Evolutionary conservation across 331 rosid genomes (phyloP).

Genomic region (Arachis monticola): DNA sequence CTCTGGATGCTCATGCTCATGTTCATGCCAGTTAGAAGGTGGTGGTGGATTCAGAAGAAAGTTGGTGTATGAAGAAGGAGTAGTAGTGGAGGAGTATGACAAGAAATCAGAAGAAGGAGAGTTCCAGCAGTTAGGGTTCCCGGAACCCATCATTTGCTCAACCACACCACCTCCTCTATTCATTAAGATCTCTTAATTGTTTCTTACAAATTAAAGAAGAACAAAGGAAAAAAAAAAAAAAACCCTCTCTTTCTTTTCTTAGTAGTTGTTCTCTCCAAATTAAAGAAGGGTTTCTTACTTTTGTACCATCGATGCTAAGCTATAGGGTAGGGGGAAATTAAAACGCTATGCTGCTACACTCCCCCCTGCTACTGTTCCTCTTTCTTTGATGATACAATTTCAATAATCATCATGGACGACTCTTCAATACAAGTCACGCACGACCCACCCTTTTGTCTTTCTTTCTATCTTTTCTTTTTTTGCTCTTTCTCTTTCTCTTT

Average conservation of each 20-base stretch:
- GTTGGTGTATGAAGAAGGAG: slow-evolving; percentile 28
- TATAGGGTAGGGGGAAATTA: not conserved
- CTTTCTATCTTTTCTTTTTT: slow-evolving; percentile 34
- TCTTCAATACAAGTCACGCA: too few species aligned
- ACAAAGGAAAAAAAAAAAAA: not conserved
- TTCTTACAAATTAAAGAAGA: too few species aligned
- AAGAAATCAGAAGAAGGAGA: slow-evolving; percentile 49
- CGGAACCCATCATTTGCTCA: slow-evolving; percentile 72
- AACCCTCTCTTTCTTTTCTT: slow-evolving; percentile 4
- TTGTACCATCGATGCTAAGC: too few species aligned
- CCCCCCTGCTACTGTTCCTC: slow-evolving; percentile 31
- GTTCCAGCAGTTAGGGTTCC: slow-evolving; percentile 71
- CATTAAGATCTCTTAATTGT: slow-evolving; percentile 38
- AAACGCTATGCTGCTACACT: slow-evolving; percentile 13
- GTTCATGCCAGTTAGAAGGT: slow-evolving; percentile 46
- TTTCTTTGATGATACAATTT: slow-evolving; percentile 53
- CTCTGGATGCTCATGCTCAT: slow-evolving; percentile 41
- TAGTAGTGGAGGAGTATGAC: slow-evolving; percentile 46
- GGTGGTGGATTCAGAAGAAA: too few species aligned
- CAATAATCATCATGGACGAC: slow-evolving; percentile 62
- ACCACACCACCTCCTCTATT: slow-evolving; percentile 57
- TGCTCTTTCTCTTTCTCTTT: slow-evolving; percentile 38
- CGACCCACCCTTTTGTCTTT: slow-evolving; percentile 45
- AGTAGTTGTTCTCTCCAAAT: too few species aligned
- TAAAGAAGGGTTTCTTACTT: too few species aligned